phyloP scores from a whole-genome alignment of 148 eudicot genomes.

The Camellia granthamiana region DNA sequence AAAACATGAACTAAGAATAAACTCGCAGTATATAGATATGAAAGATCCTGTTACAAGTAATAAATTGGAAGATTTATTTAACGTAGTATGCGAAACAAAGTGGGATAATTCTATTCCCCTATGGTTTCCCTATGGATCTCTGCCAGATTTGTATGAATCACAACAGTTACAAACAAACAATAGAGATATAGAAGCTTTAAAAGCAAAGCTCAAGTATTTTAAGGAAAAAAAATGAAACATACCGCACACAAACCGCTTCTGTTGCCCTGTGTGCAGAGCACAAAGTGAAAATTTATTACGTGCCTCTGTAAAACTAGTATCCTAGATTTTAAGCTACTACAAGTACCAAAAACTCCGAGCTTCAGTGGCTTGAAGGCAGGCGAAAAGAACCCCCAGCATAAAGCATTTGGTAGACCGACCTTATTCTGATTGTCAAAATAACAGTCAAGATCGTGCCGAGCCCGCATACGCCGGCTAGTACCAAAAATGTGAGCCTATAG shows the following conservation, averaged over 20 bases:
- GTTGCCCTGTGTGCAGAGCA: background rate
- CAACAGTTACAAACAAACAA: background rate
- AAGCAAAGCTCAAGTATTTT: background rate
- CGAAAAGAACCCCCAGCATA: constrained; percentile 85
- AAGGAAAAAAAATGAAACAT: background rate
- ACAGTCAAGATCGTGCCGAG: constrained; percentile 66
- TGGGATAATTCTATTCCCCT: background rate
- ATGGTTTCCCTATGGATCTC: background rate
- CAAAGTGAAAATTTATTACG: background rate
- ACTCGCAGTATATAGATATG: too few relatives aligned
- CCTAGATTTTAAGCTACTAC: background rate
- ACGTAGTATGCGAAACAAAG: too few relatives aligned
- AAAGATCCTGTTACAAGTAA: too few relatives aligned
- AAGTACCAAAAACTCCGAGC: background rate
- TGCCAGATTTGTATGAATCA: background rate
- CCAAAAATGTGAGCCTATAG: constrained; percentile 74
- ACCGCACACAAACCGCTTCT: background rate
- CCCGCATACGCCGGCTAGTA: constrained; percentile 71
- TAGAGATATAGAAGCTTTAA: background rate
- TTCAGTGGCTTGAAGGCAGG: constrained; percentile 47
- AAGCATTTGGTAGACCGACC: constrained; percentile 85
- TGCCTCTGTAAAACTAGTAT: background rate
- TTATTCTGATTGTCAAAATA: constrained; percentile 63
- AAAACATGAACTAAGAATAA: too few relatives aligned
- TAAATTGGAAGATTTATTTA: too few relatives aligned